These are phyloP conservation scores for Cercospora beticola DNA, from an alignment of 2,329 filamentous ascomycete species.

Conservation along the genomic window DNA sequence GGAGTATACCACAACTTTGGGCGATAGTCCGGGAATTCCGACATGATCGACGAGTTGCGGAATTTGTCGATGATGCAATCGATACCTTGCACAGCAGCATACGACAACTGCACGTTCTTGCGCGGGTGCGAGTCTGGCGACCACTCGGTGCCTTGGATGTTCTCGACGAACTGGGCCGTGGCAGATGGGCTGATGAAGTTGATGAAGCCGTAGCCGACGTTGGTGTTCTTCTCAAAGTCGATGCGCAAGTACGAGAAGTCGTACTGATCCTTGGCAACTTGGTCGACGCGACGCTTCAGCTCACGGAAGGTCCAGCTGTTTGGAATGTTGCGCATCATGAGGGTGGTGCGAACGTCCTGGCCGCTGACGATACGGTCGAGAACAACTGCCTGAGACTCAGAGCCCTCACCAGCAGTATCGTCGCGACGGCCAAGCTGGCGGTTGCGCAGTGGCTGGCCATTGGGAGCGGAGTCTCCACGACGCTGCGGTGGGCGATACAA, in stretches of 20 bases:
- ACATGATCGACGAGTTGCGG: slow-evolving; percentile 93
- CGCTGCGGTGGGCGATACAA: background rate
- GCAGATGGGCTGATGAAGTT: slow-evolving; percentile 81
- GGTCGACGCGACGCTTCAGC: slow-evolving; percentile 76
- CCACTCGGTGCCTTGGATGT: slow-evolving; percentile 50
- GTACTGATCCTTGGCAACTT: slow-evolving; percentile 76
- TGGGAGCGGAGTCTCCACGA: background rate
- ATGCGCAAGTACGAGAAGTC: slow-evolving; percentile 96
- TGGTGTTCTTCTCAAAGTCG: slow-evolving; percentile 53
- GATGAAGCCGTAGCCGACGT: slow-evolving; percentile 95
- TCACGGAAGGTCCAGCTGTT: slow-evolving; percentile 71
- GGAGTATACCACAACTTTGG: slow-evolving; percentile 72
- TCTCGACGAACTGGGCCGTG: slow-evolving; percentile 57
- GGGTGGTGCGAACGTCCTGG: slow-evolving; percentile 51
- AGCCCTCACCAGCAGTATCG: background rate
- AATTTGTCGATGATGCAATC: slow-evolving; percentile 94
- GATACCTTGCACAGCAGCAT: slow-evolving; percentile 94
- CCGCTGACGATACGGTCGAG: slow-evolving; percentile 43
- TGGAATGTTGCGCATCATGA: slow-evolving; percentile 94
- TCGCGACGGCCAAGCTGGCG: slow-evolving; percentile 1
- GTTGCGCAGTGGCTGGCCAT: background rate
- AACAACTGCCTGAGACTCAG: slow-evolving; percentile 43
- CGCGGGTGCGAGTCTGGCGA: slow-evolving; percentile 61
- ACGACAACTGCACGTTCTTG: slow-evolving; percentile 87
- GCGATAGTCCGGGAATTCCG: slow-evolving; percentile 75